Conservation (phyloP, 2,329 filamentous ascomycete species). For the Davidsoniella neocaledoniae region DNA sequence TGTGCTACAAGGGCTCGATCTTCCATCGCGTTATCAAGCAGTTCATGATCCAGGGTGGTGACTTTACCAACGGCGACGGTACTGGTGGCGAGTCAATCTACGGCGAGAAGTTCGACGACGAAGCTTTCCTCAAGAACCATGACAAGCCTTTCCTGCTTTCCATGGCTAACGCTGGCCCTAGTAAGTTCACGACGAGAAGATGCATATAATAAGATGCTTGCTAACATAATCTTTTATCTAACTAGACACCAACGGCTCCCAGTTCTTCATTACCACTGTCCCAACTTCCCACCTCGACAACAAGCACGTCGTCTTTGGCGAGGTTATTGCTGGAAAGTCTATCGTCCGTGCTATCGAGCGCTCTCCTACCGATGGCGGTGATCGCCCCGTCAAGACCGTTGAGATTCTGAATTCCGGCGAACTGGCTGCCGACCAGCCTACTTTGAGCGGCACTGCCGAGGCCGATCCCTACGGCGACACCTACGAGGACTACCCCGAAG, state of each 20-base stretch:
- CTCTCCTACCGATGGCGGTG: constrained; percentile 51
- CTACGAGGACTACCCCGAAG: constrained; percentile 93
- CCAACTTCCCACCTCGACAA: constrained; percentile 85
- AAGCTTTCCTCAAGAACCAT: constrained; percentile 87
- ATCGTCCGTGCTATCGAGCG: constrained; percentile 84
- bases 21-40: constrained; percentile 98
- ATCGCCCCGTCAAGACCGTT: constrained; percentile 62
- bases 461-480: constrained; percentile 73
- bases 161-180: constrained; percentile 95
- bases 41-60: constrained; percentile 97
- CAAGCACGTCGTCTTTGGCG: constrained; percentile 95
- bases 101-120: constrained; percentile 90
- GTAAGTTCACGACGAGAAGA: constrained; percentile 29
- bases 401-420: constrained; percentile 74
- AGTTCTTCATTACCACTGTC: constrained; percentile 96
- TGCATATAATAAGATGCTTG: background rate
- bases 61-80: constrained; percentile 88
- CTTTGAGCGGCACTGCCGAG: constrained; percentile 47
- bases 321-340: constrained; percentile 85
- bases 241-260: constrained; percentile 78
- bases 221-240: background rate
- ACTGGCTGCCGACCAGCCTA: constrained; percentile 54
- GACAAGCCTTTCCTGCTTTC: constrained; percentile 84
- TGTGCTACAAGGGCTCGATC: constrained; percentile 81
- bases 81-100: constrained; percentile 97